These are phyloP conservation scores for Kluyveromyces nonfermentans DNA, from an alignment of 805 yeast species.

Conservation along the genomic window DNA sequence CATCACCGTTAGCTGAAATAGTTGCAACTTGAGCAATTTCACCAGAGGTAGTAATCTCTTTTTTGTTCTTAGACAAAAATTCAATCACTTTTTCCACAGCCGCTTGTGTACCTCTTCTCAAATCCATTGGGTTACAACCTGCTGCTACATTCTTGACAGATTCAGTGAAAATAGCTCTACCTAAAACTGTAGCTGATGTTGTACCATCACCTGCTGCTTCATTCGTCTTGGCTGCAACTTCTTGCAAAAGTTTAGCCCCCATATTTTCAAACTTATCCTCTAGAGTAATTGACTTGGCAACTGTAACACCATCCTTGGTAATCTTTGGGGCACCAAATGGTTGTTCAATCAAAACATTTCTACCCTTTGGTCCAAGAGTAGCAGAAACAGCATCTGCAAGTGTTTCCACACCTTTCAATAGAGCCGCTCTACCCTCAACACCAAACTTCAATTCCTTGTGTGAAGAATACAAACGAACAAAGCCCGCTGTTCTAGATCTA, in stretches of 20 bases:
- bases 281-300: constrained; percentile 75
- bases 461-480: constrained; percentile 29
- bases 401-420: constrained; percentile 86
- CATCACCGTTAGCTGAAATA: constrained; percentile 93
- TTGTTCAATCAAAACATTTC: constrained; percentile 94
- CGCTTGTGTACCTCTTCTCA: constrained; percentile 94
- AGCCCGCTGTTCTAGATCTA: neutral
- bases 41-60: constrained; percentile 85
- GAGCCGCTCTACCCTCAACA: constrained; percentile 93
- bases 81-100: constrained; percentile 91
- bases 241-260: constrained; percentile 93
- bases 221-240: constrained; percentile 94
- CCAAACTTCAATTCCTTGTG: constrained; percentile 96
- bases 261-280: constrained; percentile 90
- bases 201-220: constrained; percentile 99
- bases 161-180: constrained; percentile 91
- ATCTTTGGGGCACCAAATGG: constrained; percentile 94
- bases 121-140: constrained; percentile 97
- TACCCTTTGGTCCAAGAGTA: constrained; percentile 95
- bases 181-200: constrained; percentile 92
- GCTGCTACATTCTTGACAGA: constrained; percentile 96
- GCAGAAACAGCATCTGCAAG: constrained; percentile 95
- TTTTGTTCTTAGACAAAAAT: constrained; percentile 75
- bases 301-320: constrained; percentile 98
- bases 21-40: constrained; percentile 98